Base-by-base conservation (phyloP, 2,329 filamentous ascomycete species). In the Chaetomium globosum region DNA sequence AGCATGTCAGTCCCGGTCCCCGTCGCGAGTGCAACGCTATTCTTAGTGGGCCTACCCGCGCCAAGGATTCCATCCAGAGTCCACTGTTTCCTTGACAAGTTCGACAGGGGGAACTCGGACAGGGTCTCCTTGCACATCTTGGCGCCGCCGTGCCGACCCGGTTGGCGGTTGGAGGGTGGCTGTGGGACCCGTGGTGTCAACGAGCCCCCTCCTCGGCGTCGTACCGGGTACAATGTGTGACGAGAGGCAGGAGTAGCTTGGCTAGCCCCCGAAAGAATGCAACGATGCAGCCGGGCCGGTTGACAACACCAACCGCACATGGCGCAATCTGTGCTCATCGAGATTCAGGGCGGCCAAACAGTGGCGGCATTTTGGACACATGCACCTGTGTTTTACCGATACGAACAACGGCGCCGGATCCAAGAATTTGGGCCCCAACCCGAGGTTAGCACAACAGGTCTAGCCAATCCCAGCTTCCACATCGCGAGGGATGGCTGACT, bases 231-330 rank as follows among this genome's bases (percentile, higher is more conserved):
- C 51, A 30, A 19, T 19, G 51, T 28, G 51, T n/a, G 23, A 53
- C 51, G 6, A 10, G 1, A 26, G 21, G 26, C 51, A n/a, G 12
- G 7, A 31, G 46, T 16, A 12, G 51, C 51, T 53, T 53, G 52
- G 30, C 28, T 2, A 21, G 53, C n/a, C 53, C 53, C 53, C 53
- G 33, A 56, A 16, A 39, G 30, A 4, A 55, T 36, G 30, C n/a
- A 55, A 21, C 52, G 21, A 55, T 36, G 52, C 52, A 55, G 10
- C 52, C 30, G 52, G 53, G 8, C n/a, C n/a, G n/a, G 21, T 53
- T 30, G 33, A 48, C 5, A 43, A 43, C 39, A n/a, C 16, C 16
- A 19, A 43, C 39, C 39, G 39, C 39, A 43, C 53, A 56, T 56
- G 53, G 53, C 53, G 33, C 53, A 56, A 56, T 43, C 16, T 28